phyloP scores from a whole-genome alignment of 1,139 yeast species.

The Eremothecium cymbalariae region DNA sequence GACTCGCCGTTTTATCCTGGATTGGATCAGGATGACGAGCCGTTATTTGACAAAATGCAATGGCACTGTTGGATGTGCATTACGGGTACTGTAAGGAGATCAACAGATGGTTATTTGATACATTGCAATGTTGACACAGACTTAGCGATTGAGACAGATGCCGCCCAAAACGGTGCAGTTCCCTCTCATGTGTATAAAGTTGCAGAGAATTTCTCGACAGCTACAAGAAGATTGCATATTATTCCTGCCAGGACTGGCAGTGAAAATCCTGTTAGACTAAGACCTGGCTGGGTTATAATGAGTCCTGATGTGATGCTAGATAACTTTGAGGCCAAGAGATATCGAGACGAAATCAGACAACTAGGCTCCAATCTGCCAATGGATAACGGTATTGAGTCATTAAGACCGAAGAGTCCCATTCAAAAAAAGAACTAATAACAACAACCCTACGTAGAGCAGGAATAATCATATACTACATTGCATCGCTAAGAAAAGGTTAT shows the following conservation, averaged over 20 bases:
- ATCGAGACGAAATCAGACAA: constrained; percentile 36
- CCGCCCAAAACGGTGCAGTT: constrained; percentile 39
- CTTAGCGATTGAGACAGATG: constrained; percentile 50
- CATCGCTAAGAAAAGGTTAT: not conserved
- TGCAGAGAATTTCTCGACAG: constrained; percentile 84
- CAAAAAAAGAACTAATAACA: constrained; percentile 20
- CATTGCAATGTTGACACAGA: constrained; percentile 93
- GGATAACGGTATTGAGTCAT: constrained; percentile 61
- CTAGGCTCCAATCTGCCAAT: constrained; percentile 53
- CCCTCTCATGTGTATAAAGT: constrained; percentile 73
- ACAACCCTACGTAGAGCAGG: too few species aligned
- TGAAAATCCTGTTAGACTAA: constrained; percentile 53
- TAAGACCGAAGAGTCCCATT: constrained; percentile 78
- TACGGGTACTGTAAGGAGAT: constrained; percentile 84
- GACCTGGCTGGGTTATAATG: constrained; percentile 89
- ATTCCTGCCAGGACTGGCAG: constrained; percentile 63
- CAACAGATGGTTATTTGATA: constrained; percentile 73
- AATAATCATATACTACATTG: not conserved
- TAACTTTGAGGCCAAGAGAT: constrained; percentile 50
- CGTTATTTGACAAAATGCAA: constrained; percentile 46
- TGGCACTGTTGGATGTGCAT: constrained; percentile 99
- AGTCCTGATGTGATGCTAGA: constrained; percentile 74
- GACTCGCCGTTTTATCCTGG: constrained; percentile 54
- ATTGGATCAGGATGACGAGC: constrained; percentile 39
- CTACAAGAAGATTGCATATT: constrained; percentile 75